A percentile compares a stretch with the other conserved stretches of the same genome.
These are phyloP conservation scores for Cicer chorassanicum DNA, from an alignment of 306 rosid species.

Conservation along the genomic window DNA sequence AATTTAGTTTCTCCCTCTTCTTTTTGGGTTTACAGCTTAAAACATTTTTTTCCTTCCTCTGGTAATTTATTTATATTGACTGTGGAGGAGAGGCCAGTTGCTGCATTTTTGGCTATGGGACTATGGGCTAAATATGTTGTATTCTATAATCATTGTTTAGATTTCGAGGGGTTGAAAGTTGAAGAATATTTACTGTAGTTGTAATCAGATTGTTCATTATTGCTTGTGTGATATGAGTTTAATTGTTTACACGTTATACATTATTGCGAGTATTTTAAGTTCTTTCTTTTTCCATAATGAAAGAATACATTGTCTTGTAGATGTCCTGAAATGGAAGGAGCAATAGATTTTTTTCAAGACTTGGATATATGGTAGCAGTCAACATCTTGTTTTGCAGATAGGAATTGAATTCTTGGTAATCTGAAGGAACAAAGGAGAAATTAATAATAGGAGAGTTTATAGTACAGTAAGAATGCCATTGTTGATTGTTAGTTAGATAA, in stretches of 20 bases:
- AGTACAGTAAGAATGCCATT: not conserved
- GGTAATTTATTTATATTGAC: not conserved
- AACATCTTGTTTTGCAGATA: slow-evolving; percentile 33
- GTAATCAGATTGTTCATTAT: not conserved
- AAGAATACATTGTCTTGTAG: slow-evolving; percentile 42
- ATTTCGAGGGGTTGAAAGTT: slow-evolving; percentile 27
- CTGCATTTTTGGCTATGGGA: slow-evolving; percentile 1
- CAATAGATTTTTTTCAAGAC: slow-evolving; percentile 26
- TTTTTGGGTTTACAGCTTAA: not conserved
- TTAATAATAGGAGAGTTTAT: not conserved
- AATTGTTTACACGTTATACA: not conserved
- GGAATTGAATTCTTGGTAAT: slow-evolving; percentile 47
- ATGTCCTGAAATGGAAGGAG: slow-evolving; percentile 39
- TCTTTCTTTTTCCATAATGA: not conserved
- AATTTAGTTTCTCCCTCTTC: not conserved
- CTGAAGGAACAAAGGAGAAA: slow-evolving; percentile 28
- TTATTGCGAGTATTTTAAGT: not conserved
- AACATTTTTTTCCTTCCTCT: not conserved
- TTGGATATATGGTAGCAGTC: slow-evolving; percentile 32
- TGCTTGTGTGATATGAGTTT: not conserved
- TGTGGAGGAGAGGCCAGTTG: no score
- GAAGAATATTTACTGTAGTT: not conserved
- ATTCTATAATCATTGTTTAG: not conserved
- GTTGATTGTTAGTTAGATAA: not conserved
- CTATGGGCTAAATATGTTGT: not conserved